Percentiles rank a stretch among this genome's conserved stretches.
These are phyloP conservation scores for Ascocoryne sarcoides DNA, from an alignment of 2,329 filamentous ascomycete genomes.

Conservation along the genomic window DNA sequence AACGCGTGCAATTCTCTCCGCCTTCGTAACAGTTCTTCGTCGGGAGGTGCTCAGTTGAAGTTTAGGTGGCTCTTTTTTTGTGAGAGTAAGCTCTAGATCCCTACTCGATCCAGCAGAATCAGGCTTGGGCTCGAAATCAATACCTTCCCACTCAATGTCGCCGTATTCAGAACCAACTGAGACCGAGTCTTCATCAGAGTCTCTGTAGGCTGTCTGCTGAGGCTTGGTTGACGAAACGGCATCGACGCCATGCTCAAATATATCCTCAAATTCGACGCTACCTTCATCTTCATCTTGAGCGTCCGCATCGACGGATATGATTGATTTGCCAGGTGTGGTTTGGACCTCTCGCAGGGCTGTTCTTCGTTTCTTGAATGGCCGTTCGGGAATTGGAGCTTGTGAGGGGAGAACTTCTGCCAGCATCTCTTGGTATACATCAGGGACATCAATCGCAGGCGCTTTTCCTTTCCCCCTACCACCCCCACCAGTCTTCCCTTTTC, in stretches of 20 bases:
- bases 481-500: slow-evolving; percentile 5
- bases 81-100: slow-evolving; percentile 29
- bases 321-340: slow-evolving; percentile 5
- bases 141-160: slow-evolving; percentile 56
- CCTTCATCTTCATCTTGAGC: slow-evolving; percentile 22
- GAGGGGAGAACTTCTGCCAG: slow-evolving; percentile 32
- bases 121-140: slow-evolving; percentile 33
- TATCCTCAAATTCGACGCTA: slow-evolving; percentile 26
- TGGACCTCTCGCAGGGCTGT: slow-evolving; percentile 13
- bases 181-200: slow-evolving; percentile 45
- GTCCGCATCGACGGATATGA: slow-evolving; percentile 6
- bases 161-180: slow-evolving; percentile 45
- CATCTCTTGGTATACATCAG: slow-evolving; percentile 38
- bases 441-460: slow-evolving; percentile 22
- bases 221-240: neutral
- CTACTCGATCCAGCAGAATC: slow-evolving; percentile 22
- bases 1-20: slow-evolving; percentile 49
- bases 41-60: slow-evolving; percentile 8
- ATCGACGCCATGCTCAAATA: slow-evolving; percentile 10
- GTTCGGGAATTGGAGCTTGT: slow-evolving; percentile 25
- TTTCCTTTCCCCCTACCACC: slow-evolving; percentile 15
- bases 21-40: slow-evolving; percentile 43
- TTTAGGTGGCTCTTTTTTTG: slow-evolving; percentile 15
- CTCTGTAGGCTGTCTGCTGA: slow-evolving; percentile 33
- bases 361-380: slow-evolving; percentile 31